Evolutionary conservation across 257 asterid species (phyloP).

Genomic region (Solanum okadae): DNA sequence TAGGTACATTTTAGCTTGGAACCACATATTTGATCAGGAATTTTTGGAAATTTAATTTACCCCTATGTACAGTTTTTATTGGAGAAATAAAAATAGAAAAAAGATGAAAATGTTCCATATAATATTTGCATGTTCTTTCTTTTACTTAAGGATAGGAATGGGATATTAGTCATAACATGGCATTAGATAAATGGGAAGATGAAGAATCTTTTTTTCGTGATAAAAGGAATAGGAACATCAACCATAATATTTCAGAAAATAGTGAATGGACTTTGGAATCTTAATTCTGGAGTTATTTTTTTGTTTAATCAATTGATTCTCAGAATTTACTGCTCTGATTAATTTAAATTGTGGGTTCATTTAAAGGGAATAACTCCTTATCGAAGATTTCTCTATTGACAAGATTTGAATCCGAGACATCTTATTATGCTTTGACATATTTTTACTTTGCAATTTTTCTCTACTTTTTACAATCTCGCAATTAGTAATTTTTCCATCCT

Average conservation of each 20-base stretch:
- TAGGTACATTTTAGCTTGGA: neutral
- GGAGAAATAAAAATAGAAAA: neutral
- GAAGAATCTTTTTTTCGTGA: neutral
- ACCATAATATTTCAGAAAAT: conserved; percentile 3
- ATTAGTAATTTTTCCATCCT: too few species aligned
- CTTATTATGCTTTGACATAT: neutral
- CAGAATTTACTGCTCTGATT: neutral
- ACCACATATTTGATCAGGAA: neutral
- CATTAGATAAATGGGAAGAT: conserved; percentile 13
- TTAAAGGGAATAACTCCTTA: neutral
- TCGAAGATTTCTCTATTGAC: neutral
- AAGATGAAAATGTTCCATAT: neutral
- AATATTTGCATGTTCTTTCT: neutral
- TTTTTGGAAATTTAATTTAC: neutral
- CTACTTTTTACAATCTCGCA: too few species aligned
- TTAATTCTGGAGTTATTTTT: neutral
- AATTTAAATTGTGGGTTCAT: neutral
- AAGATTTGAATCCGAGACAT: neutral
- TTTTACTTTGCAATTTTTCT: neutral
- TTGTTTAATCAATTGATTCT: neutral
- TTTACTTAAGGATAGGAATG: conserved; percentile 3
- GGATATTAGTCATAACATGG: conserved; percentile 3
- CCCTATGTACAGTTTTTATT: neutral
- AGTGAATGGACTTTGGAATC: conserved; percentile 17
- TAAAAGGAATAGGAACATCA: conserved; percentile 6